Evolutionary conservation across 1,284 basidiomycete species (phyloP).

Genomic region (Ceratobasidium sp.): DNA sequence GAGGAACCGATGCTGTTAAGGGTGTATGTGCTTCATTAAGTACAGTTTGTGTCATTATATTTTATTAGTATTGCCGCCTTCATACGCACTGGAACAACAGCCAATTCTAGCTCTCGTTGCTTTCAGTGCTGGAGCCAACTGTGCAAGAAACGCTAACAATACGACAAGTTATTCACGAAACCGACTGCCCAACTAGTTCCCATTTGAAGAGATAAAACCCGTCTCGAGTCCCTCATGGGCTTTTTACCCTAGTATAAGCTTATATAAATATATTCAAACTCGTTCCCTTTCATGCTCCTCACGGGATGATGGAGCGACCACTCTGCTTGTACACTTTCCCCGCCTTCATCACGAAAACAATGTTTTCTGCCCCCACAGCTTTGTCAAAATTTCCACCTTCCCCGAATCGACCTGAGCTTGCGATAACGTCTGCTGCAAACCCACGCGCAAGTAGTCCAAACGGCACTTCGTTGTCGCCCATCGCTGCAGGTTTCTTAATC

Average conservation of each 20-base stretch:
- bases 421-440: constrained; percentile 67
- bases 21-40: too few relatives aligned
- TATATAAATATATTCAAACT: not conserved
- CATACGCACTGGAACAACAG: too few relatives aligned
- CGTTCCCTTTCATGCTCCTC: not conserved
- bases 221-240: too few relatives aligned
- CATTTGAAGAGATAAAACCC: too few relatives aligned
- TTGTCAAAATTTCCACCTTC: constrained; percentile 55
- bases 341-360: constrained; percentile 66
- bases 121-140: too few relatives aligned
- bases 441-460: constrained; percentile 62
- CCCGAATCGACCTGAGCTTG: constrained; percentile 57
- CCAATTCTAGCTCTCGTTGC: too few relatives aligned
- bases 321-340: constrained; percentile 60
- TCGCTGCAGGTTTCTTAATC: constrained; percentile 44
- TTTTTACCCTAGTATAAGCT: not conserved
- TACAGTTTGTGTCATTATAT: too few relatives aligned
- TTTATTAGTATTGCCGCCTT: too few relatives aligned
- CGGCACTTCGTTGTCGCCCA: constrained; percentile 63
- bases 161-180: too few relatives aligned
- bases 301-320: constrained; percentile 48
- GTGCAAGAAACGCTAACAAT: too few relatives aligned
- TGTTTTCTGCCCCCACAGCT: constrained; percentile 57
- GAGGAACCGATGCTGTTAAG: not conserved
- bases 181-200: too few relatives aligned